Base-by-base conservation (phyloP, 768 basidiomycete genomes). In the Lactifluus pinguis region DNA sequence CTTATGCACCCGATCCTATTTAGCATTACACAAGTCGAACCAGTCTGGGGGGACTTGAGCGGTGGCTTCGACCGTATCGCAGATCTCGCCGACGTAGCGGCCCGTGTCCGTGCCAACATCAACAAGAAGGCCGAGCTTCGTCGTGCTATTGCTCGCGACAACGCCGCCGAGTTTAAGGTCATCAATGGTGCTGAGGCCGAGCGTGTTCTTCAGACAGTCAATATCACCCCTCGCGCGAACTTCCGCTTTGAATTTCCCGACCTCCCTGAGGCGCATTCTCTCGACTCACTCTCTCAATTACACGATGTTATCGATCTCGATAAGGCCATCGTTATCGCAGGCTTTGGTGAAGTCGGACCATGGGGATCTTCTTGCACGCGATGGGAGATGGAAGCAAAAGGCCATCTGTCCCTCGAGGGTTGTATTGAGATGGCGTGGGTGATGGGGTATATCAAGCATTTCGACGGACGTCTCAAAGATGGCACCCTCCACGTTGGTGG, bases 391-490 rank as follows among this genome's bases (percentile, higher is more conserved):
- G 97, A 99, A 72, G 95, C 94, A 49, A 82, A 85, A 49, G 95
- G 97, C n/a, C 86, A 95, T 69, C 88, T 98, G 74, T 94, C 95
- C 1, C 95, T 98, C 67, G 89, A 97, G 72, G 97, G 97, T 19
- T 92, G 92, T 69, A 97, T 99, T 69, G 97, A 99, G 77, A 95
- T 99, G 90, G 95, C 95, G 3, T 99, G 95, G 97, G 98, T 25
- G 25, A 25, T 25, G 25, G 25, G 25, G 25, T 25, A 25, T 25
- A 25, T 25, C 25, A 25, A 25, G 25, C 25, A 25, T 25, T 25
- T 25, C 25, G 25, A 25, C 25, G 25, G 25, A 25, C 25, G 25
- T 25, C 25, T 25, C 25, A 25, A 25, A 25, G 25, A 25, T 25
- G 25, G 25, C 25, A 25, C 25, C 25, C 25, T 25, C 25, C 25